Percentiles rank a stretch among this genome's conserved stretches.
These are phyloP conservation scores for Debaryomyces coudertii DNA, from an alignment of 1,139 yeast species.

Conservation along the genomic window DNA sequence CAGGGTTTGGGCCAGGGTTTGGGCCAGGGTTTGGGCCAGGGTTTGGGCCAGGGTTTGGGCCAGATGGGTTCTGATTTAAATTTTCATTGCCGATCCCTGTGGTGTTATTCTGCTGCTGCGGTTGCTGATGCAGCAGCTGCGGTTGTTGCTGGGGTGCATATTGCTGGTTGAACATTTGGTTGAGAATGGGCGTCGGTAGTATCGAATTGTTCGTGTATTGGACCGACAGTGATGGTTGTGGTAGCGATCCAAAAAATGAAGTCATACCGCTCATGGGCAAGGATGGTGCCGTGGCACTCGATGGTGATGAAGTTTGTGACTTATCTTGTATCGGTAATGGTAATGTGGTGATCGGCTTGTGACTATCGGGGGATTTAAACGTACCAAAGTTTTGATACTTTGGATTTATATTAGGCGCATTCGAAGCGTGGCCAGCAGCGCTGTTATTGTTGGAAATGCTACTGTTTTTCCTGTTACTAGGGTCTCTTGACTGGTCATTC, in stretches of 20 bases:
- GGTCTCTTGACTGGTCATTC: slow-evolving; percentile 4
- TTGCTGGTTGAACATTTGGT: slow-evolving; percentile 35
- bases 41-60: background rate
- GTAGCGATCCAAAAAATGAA: slow-evolving; percentile 31
- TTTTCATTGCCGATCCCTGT: slow-evolving; percentile 14
- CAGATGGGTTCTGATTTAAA: background rate
- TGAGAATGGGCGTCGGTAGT: slow-evolving; percentile 42
- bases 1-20: background rate
- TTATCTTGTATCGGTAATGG: slow-evolving; percentile 45
- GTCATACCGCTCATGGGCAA: slow-evolving; percentile 32
- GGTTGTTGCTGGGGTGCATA: slow-evolving; percentile 17
- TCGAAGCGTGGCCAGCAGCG: slow-evolving; percentile 6
- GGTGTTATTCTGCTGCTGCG: slow-evolving; percentile 15
- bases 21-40: background rate
- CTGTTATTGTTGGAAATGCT: slow-evolving; percentile 14
- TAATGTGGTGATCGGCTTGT: slow-evolving; percentile 37
- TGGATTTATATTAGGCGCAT: slow-evolving; percentile 21
- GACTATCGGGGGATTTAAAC: slow-evolving; percentile 41
- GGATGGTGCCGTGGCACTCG: slow-evolving; percentile 45
- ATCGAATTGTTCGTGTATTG: slow-evolving; percentile 25
- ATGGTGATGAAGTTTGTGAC: slow-evolving; percentile 50
- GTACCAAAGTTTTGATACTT: slow-evolving; percentile 33
- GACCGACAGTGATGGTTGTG: slow-evolving; percentile 34
- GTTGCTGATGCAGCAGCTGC: slow-evolving; percentile 16
- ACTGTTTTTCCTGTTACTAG: slow-evolving; percentile 11